A percentile compares a stretch with the other conserved stretches of the same genome.
These are phyloP conservation scores for Backusella luteola DNA, from an alignment of 192 early-diverging fungal species.

Conservation along the genomic window DNA sequence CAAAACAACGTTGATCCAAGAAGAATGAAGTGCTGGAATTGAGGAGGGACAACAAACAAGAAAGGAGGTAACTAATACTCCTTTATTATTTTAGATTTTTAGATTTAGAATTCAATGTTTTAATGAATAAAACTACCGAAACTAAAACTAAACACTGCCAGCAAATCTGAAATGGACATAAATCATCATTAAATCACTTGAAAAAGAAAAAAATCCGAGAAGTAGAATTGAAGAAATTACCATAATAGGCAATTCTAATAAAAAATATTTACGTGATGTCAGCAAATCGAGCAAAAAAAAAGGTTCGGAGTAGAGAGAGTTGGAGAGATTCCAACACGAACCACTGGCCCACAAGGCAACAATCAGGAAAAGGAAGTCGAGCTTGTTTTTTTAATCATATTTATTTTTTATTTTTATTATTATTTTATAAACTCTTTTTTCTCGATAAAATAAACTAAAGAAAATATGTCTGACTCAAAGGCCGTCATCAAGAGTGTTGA, in stretches of 20 bases:
- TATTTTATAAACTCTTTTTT: background rate
- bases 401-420: background rate
- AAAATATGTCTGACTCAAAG: slow-evolving; percentile 73
- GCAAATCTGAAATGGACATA: background rate
- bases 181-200: background rate
- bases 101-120: background rate
- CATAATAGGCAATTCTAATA: background rate
- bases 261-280: background rate
- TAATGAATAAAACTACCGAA: background rate
- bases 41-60: no score
- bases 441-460: background rate
- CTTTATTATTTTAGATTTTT: background rate
- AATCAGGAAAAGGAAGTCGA: slow-evolving; percentile 1
- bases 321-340: background rate
- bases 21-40: no score
- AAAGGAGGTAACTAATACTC: no score
- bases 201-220: background rate
- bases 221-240: background rate
- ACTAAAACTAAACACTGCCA: background rate
- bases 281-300: background rate
- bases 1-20: no score
- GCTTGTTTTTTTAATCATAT: background rate
- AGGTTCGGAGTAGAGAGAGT: background rate
- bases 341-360: background rate
- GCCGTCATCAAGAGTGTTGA: slow-evolving; percentile 96